Conservation (phyloP, 257 asterid genomes). For the Solanum arcanum region DNA sequence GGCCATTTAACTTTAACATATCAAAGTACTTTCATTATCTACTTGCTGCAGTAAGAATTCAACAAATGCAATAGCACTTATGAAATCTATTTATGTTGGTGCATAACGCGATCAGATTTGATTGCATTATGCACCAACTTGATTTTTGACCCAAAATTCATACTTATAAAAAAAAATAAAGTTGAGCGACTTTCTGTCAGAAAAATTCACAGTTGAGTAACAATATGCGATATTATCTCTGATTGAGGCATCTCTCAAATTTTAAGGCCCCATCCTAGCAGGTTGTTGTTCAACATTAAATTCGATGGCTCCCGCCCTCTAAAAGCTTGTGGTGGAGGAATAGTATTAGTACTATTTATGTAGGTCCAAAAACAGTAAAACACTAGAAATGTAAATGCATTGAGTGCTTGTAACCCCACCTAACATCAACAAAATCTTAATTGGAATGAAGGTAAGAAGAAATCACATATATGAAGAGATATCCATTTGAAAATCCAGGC, state of each 20-base stretch:
- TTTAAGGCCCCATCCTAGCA: background rate
- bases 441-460: background rate
- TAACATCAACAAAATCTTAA: background rate
- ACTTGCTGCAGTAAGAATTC: background rate
- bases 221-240: too few species aligned
- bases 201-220: background rate
- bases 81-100: background rate
- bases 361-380: background rate
- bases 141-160: too few species aligned
- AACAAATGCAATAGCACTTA: background rate
- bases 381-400: background rate
- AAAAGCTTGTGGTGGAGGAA: background rate
- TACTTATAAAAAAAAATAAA: too few species aligned
- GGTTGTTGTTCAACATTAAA: background rate
- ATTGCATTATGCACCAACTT: background rate
- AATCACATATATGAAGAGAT: background rate
- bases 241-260: background rate
- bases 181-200: too few species aligned
- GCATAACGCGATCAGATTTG: background rate
- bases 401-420: background rate
- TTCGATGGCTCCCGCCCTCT: background rate
- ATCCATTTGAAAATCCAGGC: constrained; percentile 12
- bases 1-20: background rate
- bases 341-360: background rate
- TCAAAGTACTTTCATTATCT: background rate